Evolutionary conservation across 305 asterid genomes (phyloP), one percentile per base, ranked within the genome.

Genomic region (Galium porrigens): DNA sequence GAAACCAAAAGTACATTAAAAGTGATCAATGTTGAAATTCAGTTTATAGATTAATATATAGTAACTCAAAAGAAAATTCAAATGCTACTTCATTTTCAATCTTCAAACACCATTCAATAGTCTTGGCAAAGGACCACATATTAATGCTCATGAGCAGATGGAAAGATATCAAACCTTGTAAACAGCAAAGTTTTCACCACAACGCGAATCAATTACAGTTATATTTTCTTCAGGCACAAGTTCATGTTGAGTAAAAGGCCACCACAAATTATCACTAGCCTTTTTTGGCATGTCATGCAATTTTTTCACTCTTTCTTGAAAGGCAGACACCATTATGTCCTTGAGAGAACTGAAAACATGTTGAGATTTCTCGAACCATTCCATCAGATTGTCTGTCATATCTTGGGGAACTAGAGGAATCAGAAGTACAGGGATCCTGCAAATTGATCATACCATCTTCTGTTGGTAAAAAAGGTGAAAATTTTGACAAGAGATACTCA

Each of bases 161-260:
- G 7, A 18, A 41, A 76, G 27, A n/a, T 42, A 55, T 65, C 74
- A 66, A 69, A 92, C 97, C 97, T 86, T 83, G 74, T 79, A 83
- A 71, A 92, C 87, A 17, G 96, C 78, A 60, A 92, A 89, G 77
- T 85, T 89, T 80, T 89, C 99, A 64, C 97, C 99, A 63, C 94
- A 84, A 63, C 99, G 97, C 36, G 97, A 92, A 80, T 92, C 99
- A 70, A 92, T 92, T 42, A 87, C 87, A 14, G 88, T 89, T 61
- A 89, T 87, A 57, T 83, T 85, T 76, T 82, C 90, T 76, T 82
- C 82, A 37, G 94, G 80, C 59, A 92, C 94, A 68, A 86, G 82
- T 64, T 78, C 85, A 78, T 92, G 99, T 76, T 92, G 99, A 71
- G 99, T 92, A 81, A 92, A 89, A 55, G 99, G 97, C 99, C 97